These are phyloP conservation scores for Akanthomyces dipterigenus DNA, from an alignment of 2,329 filamentous ascomycete species.

Conservation along the genomic window DNA sequence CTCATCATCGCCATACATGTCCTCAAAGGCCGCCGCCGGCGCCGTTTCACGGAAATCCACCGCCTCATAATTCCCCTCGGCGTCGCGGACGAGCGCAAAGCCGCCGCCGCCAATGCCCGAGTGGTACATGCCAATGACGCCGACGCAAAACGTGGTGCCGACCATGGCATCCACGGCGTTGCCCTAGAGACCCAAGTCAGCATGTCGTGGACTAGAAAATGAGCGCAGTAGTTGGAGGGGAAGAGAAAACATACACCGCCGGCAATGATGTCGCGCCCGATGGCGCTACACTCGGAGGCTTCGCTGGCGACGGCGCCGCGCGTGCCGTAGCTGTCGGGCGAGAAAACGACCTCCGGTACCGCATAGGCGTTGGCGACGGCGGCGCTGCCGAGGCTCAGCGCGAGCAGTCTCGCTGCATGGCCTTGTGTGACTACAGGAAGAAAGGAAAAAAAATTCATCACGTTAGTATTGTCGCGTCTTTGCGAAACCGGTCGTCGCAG, in stretches of 20 bases:
- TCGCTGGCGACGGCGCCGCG: conserved; percentile 65
- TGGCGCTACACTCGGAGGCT: conserved; percentile 59
- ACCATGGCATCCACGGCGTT: conserved; percentile 74
- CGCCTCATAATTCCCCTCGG: conserved; percentile 71
- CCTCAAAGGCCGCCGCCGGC: conserved; percentile 69
- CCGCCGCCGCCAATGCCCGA: conserved; percentile 83
- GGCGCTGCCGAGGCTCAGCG: neutral
- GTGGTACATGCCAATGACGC: conserved; percentile 71
- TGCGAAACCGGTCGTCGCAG: too few relatives aligned
- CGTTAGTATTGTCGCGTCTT: neutral
- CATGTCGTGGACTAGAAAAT: too few relatives aligned
- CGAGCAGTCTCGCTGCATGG: neutral
- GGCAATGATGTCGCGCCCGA: conserved; percentile 57
- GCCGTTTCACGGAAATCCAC: conserved; percentile 89
- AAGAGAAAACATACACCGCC: conserved; percentile 35
- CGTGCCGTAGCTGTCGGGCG: conserved; percentile 15
- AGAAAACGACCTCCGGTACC: conserved; percentile 19
- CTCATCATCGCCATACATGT: conserved; percentile 76
- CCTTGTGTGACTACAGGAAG: neutral
- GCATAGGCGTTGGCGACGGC: neutral
- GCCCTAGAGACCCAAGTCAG: conserved; percentile 35
- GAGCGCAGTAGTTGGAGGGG: too few relatives aligned
- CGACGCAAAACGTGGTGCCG: conserved; percentile 67
- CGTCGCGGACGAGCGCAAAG: conserved; percentile 73
- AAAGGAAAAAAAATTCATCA: neutral